phyloP scores from a whole-genome alignment of 164 flowering plant species.

The Amborella trichopoda region DNA sequence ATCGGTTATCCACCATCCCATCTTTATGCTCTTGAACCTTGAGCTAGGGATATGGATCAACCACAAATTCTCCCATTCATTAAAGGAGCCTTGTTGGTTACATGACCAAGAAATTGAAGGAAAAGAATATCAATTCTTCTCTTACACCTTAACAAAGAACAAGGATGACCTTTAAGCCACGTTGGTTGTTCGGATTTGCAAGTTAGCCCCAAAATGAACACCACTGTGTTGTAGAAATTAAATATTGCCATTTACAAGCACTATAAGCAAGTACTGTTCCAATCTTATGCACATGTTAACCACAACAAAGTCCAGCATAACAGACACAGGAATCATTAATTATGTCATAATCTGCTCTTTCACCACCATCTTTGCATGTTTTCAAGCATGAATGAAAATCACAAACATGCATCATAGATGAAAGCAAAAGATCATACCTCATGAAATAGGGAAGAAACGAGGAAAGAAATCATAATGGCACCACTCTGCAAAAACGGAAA shows the following conservation, averaged over 20 bases:
- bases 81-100: too few relatives aligned
- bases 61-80: too few relatives aligned
- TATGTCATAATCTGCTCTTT: neutral
- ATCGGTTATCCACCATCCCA: too few relatives aligned
- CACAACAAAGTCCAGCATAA: neutral
- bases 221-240: too few relatives aligned
- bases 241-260: neutral
- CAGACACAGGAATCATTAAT: neutral
- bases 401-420: neutral
- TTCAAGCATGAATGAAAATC: neutral
- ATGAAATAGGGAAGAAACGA: slow-evolving; percentile 89
- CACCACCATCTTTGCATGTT: neutral
- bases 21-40: too few relatives aligned
- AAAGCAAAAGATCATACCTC: slow-evolving; percentile 44
- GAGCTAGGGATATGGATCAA: too few relatives aligned
- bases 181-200: too few relatives aligned
- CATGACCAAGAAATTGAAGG: too few relatives aligned
- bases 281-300: neutral
- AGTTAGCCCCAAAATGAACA: too few relatives aligned
- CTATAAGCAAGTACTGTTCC: neutral
- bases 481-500: slow-evolving; percentile 35
- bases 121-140: too few relatives aligned
- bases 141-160: too few relatives aligned
- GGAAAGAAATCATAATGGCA: slow-evolving; percentile 64
- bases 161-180: too few relatives aligned